Conservation (phyloP, 192 early-diverging fungal genomes). For the Umbelopsis sp. region DNA sequence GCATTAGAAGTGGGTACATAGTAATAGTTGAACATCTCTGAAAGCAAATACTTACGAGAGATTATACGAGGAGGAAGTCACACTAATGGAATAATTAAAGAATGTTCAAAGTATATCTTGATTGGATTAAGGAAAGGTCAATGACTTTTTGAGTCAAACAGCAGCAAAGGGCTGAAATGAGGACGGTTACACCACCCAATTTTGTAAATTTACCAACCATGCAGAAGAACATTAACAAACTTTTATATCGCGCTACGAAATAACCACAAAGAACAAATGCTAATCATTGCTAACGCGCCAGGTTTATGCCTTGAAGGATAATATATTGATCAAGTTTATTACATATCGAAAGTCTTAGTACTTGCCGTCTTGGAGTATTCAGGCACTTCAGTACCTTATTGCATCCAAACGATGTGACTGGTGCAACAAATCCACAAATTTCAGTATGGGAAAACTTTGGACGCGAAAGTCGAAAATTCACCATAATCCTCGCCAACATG, state of each 20-base stretch:
- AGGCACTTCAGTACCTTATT: too few species aligned
- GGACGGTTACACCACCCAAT: conserved; percentile 17
- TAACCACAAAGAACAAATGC: too few species aligned
- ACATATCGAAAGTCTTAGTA: too few species aligned
- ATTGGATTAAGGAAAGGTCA: conserved; percentile 9
- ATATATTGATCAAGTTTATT: too few species aligned
- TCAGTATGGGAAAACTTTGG: background rate
- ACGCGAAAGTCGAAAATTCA: background rate
- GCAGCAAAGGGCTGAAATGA: background rate
- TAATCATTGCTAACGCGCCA: too few species aligned
- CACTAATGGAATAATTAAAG: background rate
- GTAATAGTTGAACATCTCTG: background rate
- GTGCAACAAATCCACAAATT: background rate
- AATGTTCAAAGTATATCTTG: background rate
- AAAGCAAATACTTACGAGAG: background rate
- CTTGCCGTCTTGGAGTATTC: too few species aligned
- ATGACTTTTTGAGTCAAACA: background rate
- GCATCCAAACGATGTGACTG: background rate
- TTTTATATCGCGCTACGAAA: too few species aligned
- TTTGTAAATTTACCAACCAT: background rate
- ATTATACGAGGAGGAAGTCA: background rate
- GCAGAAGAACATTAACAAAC: too few species aligned
- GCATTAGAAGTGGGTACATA: background rate
- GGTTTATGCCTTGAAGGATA: too few species aligned
- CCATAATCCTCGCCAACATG: background rate